Evolutionary conservation across 2,329 filamentous ascomycete species (phyloP).

Genomic region (Fusarium veterinarium): DNA sequence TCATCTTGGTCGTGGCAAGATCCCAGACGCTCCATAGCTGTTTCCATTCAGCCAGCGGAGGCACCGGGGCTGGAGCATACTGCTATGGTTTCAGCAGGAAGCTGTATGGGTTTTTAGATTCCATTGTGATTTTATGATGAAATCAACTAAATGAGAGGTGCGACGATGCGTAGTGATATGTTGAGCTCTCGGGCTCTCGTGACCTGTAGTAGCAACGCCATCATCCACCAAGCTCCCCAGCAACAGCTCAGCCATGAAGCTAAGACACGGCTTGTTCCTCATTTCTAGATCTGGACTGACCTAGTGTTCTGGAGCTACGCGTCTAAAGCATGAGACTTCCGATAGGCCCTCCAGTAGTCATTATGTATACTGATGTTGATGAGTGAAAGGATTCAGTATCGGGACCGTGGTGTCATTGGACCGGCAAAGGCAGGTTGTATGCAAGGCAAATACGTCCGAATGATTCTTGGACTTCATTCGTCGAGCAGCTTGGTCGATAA

Average conservation of each 20-base stretch:
- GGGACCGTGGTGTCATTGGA: not conserved
- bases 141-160: accelerated
- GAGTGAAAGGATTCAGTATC: not conserved
- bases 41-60: constrained; percentile 28
- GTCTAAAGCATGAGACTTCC: not conserved
- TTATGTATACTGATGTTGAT: not conserved
- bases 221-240: not conserved
- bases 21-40: constrained; percentile 33
- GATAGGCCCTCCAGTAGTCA: not conserved
- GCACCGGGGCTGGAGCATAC: constrained; percentile 23
- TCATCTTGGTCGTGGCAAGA: constrained; percentile 27
- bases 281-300: not conserved
- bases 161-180: too few species aligned
- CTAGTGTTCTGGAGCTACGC: not conserved
- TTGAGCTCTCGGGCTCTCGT: not conserved
- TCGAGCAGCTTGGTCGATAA: not conserved
- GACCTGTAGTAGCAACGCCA: not conserved
- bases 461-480: not conserved
- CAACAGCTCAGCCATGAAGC: not conserved
- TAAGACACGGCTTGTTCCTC: not conserved
- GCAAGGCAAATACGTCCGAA: too few species aligned
- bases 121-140: not conserved
- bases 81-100: constrained; percentile 3
- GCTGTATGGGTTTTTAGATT: constrained; percentile 9
- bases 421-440: accelerated